Conservation (phyloP, 306 rosid species). For the Clitoria ternatea region DNA sequence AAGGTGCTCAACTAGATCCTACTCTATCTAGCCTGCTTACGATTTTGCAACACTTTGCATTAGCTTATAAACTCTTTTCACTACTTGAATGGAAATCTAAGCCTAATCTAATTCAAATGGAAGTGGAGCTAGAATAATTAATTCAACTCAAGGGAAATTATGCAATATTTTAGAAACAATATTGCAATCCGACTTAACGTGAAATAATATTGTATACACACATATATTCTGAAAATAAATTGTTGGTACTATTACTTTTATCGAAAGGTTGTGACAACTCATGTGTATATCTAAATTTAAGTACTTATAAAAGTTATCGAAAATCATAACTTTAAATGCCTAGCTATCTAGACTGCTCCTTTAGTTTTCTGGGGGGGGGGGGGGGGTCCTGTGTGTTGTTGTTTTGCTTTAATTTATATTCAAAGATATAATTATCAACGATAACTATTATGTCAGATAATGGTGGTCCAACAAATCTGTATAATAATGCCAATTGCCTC, state of each 20-base stretch:
- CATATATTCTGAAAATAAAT: background rate
- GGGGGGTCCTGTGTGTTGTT: slow-evolving; percentile 16
- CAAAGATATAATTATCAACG: slow-evolving; percentile 24
- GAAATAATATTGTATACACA: no score
- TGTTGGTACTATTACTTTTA: background rate
- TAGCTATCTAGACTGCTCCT: slow-evolving; percentile 1
- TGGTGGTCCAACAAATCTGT: slow-evolving; percentile 27
- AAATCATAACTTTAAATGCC: slow-evolving; percentile 7
- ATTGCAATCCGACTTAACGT: no score
- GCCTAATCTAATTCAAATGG: no score
- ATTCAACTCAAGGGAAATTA: no score
- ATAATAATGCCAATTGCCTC: slow-evolving; percentile 18
- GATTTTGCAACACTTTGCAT: no score
- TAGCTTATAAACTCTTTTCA: no score
- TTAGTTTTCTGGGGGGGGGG: slow-evolving; percentile 2
- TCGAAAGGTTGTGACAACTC: slow-evolving; percentile 5
- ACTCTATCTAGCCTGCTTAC: no score
- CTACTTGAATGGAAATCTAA: no score
- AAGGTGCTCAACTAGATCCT: no score
- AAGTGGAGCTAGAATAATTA: no score
- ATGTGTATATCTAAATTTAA: background rate
- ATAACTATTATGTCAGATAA: slow-evolving; percentile 26
- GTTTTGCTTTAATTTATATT: slow-evolving; percentile 9
- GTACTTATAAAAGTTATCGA: slow-evolving; percentile 13
- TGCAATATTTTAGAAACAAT: background rate